Evolutionary conservation across 2,329 filamentous ascomycete genomes (phyloP), one percentile per base, ranked within the genome.

Genomic region (Aspergillus novofumigatus): DNA sequence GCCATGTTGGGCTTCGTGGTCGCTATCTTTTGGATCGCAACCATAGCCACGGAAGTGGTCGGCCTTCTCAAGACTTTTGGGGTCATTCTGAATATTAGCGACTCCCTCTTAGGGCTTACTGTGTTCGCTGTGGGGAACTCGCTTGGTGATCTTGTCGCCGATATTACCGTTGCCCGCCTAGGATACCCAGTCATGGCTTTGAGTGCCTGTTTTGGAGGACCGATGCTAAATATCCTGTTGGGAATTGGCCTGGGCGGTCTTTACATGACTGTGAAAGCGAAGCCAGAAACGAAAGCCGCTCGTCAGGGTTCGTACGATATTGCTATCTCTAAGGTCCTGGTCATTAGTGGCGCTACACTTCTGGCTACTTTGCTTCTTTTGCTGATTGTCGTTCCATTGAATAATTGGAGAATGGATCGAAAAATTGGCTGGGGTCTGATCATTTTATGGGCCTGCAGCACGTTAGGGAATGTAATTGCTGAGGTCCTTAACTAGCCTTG

Each of bases 111-210:
- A 10, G 94, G 94, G 1, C 83, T 99, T 52, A 99, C 94, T 17
- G 88, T 99, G 54, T 99, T 99, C 72, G 94, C 94, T 2, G 91
- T 97, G 35, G 94, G 94, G 28, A 99, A 99, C 75, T 96, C 91
- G 8, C 82, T 97, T 8, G 93, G 94, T 41, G 94, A 99, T 68
- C 81, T 99, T 17, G 91, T 99, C 9, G 93, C 94, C 17, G 90
- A 99, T 71, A 90, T 97, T 54, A 99, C 94, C 0, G 90, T 99
- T 41, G 94, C 94, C 3, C 86, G 91, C 35, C 84, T 99, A 2
- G 94, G 94, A 2, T 97, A 92, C 74, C 94, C 94, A 0, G 92
- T 99, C 61, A 99, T 99, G 94, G 94, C 94, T 0, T 77, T 89
- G 44, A 92, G 90, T 35, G 94, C 94, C 4, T 99, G 94, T 71